Conservation (phyloP, 2,329 filamentous ascomycete genomes). For the Zymoseptoria tritici region DNA sequence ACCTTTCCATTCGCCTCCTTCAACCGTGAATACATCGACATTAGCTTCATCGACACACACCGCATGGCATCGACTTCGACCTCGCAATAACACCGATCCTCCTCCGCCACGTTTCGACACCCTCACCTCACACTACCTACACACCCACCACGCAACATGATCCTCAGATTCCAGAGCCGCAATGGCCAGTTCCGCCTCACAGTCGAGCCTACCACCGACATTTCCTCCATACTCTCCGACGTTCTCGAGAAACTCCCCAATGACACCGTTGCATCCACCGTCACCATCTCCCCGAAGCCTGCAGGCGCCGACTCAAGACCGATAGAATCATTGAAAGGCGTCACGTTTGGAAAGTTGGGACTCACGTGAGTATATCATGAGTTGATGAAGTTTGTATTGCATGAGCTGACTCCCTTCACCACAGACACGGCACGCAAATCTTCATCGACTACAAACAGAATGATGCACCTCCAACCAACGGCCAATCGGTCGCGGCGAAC, state of each 20-base stretch:
- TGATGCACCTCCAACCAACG: conserved; percentile 45
- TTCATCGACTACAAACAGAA: conserved; percentile 70
- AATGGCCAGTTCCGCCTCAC: conserved; percentile 87
- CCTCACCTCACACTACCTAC: conserved; percentile 1
- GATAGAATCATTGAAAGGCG: conserved; percentile 45
- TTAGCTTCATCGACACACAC: neutral
- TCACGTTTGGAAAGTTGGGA: conserved; percentile 51
- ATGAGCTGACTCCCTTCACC: neutral
- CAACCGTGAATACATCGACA: neutral
- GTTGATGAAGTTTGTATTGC: neutral
- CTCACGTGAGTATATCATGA: conserved; percentile 42
- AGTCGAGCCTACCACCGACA: conserved; percentile 66
- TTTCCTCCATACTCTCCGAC: conserved; percentile 50
- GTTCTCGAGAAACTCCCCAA: conserved; percentile 55
- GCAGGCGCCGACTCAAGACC: conserved; percentile 52
- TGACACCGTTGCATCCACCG: conserved; percentile 46
- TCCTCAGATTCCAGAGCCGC: conserved; percentile 79
- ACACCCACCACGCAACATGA: conserved; percentile 47
- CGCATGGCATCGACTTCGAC: neutral
- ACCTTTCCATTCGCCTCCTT: neutral
- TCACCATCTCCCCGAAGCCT: conserved; percentile 54
- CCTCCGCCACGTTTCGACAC: neutral
- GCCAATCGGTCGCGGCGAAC: conserved; percentile 44
- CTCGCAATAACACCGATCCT: neutral
- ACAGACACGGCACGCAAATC: conserved; percentile 73